Base-by-base conservation (phyloP, 2,329 filamentous ascomycete species). In the Purpureocillium takamizusanense region DNA sequence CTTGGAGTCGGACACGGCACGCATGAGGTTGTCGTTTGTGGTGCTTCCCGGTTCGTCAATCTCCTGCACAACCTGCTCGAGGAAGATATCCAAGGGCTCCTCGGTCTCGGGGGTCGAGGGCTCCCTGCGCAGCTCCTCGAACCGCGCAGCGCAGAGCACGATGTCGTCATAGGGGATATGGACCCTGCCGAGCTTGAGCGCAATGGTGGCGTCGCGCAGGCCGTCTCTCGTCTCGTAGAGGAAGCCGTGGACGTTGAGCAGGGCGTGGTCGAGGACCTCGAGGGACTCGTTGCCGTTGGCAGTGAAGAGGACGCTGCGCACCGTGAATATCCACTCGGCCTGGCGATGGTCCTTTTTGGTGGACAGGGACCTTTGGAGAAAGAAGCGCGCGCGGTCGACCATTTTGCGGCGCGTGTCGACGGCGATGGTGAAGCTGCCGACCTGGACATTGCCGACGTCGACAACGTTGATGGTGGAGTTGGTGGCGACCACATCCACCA, bases 151-250 rank as follows among this genome's bases (percentile, higher is more conserved):
- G 54, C 81, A 86, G 14, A 72, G 67, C 39, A 74, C 69, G 32
- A 97, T 66, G 54, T 97, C 89, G 53, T 98, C 92, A 53, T 85
- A 88, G 0, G 92, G 92, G 14, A 98, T 70, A 55, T 94, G 89
- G 12, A 98, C 71, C 39, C 90, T 80, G 13, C 94, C 92, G 29
- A 95, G 72, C 61, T 98, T 98, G 46, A 97, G 67, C 1, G 88
- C 83, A 43, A 98, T 80, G 1, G 89, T 86, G 0, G 89, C 85
- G 65, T 98, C 92, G 42, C 87, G 80, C 25, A 98, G 72, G 1
- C 90, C 92, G 46, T 95, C 86, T 33, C 87, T 67, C 29, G 88
- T 80, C 46, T 86, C 83, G 60, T 94, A 87, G 21, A 98, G 67
- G 43, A 94, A 81, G 6, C 94, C 92, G 59, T 98, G 89, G 34